These are phyloP conservation scores for Bipolaris zeicola DNA, from an alignment of 2,329 filamentous ascomycete genomes.

Conservation along the genomic window DNA sequence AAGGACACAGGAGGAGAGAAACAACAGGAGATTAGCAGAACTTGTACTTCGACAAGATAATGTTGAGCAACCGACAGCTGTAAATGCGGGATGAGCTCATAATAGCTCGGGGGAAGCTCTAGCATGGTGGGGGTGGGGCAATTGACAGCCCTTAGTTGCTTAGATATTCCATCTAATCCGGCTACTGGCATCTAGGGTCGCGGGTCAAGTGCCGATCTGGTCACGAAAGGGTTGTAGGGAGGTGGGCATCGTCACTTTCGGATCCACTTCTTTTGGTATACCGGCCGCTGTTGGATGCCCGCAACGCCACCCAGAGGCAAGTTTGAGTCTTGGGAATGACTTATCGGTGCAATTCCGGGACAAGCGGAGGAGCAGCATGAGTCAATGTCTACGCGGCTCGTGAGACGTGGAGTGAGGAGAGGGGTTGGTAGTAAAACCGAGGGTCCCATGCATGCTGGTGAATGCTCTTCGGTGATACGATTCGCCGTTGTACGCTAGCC, in stretches of 20 bases:
- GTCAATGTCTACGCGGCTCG: not conserved
- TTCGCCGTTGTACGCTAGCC: conserved; percentile 15
- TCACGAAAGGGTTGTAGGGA: conserved; percentile 25
- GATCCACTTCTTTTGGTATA: conserved; percentile 38
- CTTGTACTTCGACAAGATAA: conserved; percentile 17
- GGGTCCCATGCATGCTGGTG: conserved; percentile 9
- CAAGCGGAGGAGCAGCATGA: conserved; percentile 9
- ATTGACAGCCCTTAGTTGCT: conserved; percentile 24
- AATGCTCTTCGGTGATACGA: conserved; percentile 21
- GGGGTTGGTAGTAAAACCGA: conserved; percentile 1
- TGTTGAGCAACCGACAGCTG: conserved; percentile 43
- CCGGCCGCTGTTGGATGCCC: conserved; percentile 27
- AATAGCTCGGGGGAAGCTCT: conserved; percentile 33
- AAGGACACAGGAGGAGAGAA: not conserved
- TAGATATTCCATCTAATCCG: conserved; percentile 27
- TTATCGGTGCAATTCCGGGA: conserved; percentile 13
- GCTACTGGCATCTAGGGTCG: conserved; percentile 17
- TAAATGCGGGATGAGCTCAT: conserved; percentile 47
- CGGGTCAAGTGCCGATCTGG: conserved; percentile 25
- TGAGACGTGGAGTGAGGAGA: not conserved
- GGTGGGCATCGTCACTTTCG: conserved; percentile 41
- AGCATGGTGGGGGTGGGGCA: conserved; percentile 44
- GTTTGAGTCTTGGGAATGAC: conserved; percentile 12
- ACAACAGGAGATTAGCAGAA: not conserved
- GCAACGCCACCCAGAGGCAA: conserved; percentile 30